phyloP scores from a whole-genome alignment of 1,139 yeast genomes.

The Suhomyces yuchorum region DNA sequence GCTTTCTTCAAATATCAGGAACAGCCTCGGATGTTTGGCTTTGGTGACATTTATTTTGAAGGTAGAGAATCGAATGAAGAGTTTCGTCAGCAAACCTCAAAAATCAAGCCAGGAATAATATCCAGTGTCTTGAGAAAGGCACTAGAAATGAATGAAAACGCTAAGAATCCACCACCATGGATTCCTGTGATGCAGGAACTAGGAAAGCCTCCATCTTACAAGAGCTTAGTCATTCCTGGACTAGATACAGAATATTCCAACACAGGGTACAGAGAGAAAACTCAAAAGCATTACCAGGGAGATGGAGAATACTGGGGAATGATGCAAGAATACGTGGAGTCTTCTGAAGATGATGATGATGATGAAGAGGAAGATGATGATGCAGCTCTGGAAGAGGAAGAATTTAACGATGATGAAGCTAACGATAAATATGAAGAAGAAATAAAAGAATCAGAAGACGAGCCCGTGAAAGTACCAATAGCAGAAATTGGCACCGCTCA shows the following conservation, averaged over 20 bases:
- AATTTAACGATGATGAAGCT: slow-evolving; percentile 4
- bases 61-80: slow-evolving; percentile 66
- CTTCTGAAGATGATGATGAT: slow-evolving; percentile 30
- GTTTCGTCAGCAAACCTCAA: slow-evolving; percentile 34
- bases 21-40: slow-evolving; percentile 65
- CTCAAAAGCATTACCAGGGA: slow-evolving; percentile 29
- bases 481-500: slow-evolving; percentile 12
- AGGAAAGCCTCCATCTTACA: slow-evolving; percentile 89
- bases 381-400: slow-evolving; percentile 22
- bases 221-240: slow-evolving; percentile 60
- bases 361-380: slow-evolving; percentile 33
- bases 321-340: slow-evolving; percentile 38
- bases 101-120: slow-evolving; percentile 68
- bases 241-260: slow-evolving; percentile 46
- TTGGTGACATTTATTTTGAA: slow-evolving; percentile 82
- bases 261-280: slow-evolving; percentile 33
- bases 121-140: slow-evolving; percentile 64
- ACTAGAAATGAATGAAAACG: slow-evolving; percentile 63
- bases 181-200: slow-evolving; percentile 63
- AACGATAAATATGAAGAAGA: slow-evolving; percentile 2
- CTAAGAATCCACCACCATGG: slow-evolving; percentile 74
- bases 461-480: slow-evolving; percentile 17
- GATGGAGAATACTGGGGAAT: slow-evolving; percentile 44
- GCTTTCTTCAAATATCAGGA: slow-evolving; percentile 85
- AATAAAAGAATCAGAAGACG: slow-evolving; percentile 7